phyloP scores from a whole-genome alignment of 108 stramenopile genomes.

The Cyclotella choctawhatcheeana region DNA sequence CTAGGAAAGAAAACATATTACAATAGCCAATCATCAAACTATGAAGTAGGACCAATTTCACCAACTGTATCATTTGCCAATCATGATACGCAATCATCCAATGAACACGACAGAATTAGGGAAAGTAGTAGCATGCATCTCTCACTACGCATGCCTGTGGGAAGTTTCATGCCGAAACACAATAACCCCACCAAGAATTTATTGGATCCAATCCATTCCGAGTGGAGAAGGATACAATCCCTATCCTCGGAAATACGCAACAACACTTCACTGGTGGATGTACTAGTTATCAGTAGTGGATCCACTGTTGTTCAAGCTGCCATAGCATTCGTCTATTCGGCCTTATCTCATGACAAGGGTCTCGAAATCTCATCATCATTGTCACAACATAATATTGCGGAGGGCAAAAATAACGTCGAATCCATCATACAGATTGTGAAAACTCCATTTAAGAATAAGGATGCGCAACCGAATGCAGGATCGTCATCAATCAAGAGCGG shows the following conservation, averaged over 20 bases:
- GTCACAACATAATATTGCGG: not conserved
- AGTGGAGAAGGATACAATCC: slow-evolving; percentile 71
- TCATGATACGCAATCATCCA: not conserved
- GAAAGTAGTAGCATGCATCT: slow-evolving; percentile 66
- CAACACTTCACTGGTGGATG: slow-evolving; percentile 71
- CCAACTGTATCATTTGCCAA: slow-evolving; percentile 42
- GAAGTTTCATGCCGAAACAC: slow-evolving; percentile 56
- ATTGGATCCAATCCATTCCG: slow-evolving; percentile 63
- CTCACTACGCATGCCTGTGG: slow-evolving; percentile 70
- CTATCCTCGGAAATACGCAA: slow-evolving; percentile 61
- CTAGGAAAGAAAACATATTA: slow-evolving; percentile 29
- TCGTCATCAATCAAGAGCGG: too few relatives aligned
- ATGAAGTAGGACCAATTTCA: not conserved
- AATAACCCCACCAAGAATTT: slow-evolving; percentile 37
- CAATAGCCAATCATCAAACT: not conserved
- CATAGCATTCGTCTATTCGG: too few relatives aligned
- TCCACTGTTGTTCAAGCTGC: too few relatives aligned
- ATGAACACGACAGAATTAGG: not conserved
- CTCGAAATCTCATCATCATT: slow-evolving; percentile 19
- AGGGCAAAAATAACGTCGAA: slow-evolving; percentile 14
- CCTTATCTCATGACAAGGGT: slow-evolving; percentile 51
- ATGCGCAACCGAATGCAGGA: slow-evolving; percentile 7
- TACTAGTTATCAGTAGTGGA: slow-evolving; percentile 72
- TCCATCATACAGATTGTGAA: slow-evolving; percentile 50
- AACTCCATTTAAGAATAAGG: slow-evolving; percentile 42